Conservation (phyloP, 2,329 filamentous ascomycete genomes). For the Didymella segeticola region DNA sequence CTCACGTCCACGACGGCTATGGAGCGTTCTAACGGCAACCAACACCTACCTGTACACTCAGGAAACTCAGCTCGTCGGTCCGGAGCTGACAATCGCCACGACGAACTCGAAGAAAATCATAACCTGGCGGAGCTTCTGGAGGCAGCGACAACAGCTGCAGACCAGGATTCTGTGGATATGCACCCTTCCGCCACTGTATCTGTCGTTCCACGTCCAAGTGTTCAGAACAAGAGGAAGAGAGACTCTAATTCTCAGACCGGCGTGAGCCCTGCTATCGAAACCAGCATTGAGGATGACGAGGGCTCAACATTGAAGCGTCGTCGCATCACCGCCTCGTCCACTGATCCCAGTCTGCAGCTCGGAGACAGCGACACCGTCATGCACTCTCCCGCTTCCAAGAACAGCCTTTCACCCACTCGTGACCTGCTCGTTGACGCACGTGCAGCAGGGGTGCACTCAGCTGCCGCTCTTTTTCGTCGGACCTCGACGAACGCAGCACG, state of each 20-base stretch:
- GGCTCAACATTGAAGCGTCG: constrained; percentile 29
- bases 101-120: constrained; percentile 37
- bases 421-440: constrained; percentile 51
- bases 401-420: constrained; percentile 19
- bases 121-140: constrained; percentile 46
- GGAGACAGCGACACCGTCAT: constrained; percentile 10
- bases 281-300: constrained; percentile 8
- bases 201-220: constrained; percentile 8
- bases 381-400: constrained; percentile 5
- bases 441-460: constrained; percentile 58
- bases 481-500: constrained; percentile 53
- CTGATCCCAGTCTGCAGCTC: constrained; percentile 20
- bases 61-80: constrained; percentile 23
- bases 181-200: constrained; percentile 9
- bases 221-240: constrained; percentile 39
- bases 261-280: not conserved
- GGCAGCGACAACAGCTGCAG: constrained; percentile 46
- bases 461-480: constrained; percentile 60
- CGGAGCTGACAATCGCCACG: constrained; percentile 16
- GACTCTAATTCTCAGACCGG: constrained; percentile 16
- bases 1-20: constrained; percentile 21
- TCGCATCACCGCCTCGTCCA: constrained; percentile 20
- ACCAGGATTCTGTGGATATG: constrained; percentile 29
- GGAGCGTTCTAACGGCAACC: constrained; percentile 19
- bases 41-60: constrained; percentile 23